Base-by-base conservation (phyloP, 352 stramenopile species). In the Paralagenidium karlingii region DNA sequence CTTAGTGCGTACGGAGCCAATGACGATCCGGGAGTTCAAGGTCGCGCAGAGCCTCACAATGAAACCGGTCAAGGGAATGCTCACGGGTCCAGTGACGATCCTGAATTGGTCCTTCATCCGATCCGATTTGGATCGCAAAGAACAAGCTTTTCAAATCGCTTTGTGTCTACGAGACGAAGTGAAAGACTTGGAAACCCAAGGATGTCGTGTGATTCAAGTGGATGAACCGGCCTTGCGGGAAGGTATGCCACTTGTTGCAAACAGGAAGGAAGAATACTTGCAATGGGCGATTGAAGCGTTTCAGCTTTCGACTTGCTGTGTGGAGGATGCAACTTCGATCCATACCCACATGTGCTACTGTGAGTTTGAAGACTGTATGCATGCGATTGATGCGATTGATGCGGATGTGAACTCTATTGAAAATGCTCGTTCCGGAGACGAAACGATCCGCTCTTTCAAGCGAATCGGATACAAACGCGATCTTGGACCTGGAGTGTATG, bases 301-400 rank as follows among this genome's bases (percentile, higher is more conserved):
- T 61, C 82, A 79, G 42, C 63, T 96, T 26, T 66, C 81, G 24
- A 95, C 83, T 2, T 80, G 68, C 22, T 75, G 85, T 9, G 83
- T 82, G 24, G 74, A 82, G 54, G 84, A 88, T 51, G 62, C 80
- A 51, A 96, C 85, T 12, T 89, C 87, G 36, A 94, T 96, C 58
- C 85, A 96, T 69, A 96, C 85, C 27, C 87, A 97, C 79, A 96
- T 97, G 83, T 97, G 87, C 79, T 97, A 97, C 75, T 95, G 81
- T 62, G 85, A 97, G 59, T 97, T 97, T 55, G 51, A 80, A 7
- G 87, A 96, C 66, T 94, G 81, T 61, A 95, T 97, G 80, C 64
- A 85, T 43, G 80, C 85, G 22, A 96, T 96, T 40, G 82, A 94
- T 45, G 71, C 73, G 18, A 82, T 97, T 26, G 87, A 97, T 52